A percentile compares a stretch with the other conserved stretches of the same genome.
phyloP scores from a whole-genome alignment of 805 yeast species.

The Kodamaea nitidulidarum region DNA sequence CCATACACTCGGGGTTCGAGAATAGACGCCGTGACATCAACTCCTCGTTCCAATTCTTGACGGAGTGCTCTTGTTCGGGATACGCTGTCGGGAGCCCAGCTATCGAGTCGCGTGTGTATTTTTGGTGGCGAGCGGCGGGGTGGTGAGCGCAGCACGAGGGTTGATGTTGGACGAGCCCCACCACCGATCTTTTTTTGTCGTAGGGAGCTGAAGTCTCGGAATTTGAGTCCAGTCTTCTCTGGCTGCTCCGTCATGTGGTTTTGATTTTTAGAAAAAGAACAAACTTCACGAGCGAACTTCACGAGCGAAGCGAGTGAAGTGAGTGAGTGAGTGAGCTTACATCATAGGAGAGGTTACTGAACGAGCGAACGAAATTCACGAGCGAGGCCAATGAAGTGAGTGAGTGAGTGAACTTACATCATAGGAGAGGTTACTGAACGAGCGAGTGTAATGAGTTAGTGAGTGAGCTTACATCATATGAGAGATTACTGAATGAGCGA shows the following conservation, averaged over 20 bases:
- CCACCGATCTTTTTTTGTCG: slow-evolving; percentile 3
- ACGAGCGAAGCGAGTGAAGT: too few species aligned
- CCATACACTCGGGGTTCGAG: background rate
- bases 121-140: background rate
- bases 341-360: too few species aligned
- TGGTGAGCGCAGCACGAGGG: background rate
- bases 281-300: too few species aligned
- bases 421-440: too few species aligned
- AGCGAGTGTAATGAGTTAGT: too few species aligned
- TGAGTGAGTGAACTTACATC: too few species aligned
- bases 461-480: too few species aligned
- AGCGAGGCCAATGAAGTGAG: too few species aligned
- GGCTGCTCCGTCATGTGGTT: background rate
- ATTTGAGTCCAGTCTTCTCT: slow-evolving; percentile 3
- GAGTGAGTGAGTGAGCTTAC: too few species aligned
- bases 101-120: background rate
- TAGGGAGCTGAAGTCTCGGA: slow-evolving; percentile 4
- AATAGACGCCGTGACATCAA: background rate
- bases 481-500: too few species aligned
- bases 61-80: background rate
- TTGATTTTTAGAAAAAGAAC: background rate
- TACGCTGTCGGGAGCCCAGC: background rate
- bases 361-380: too few species aligned
- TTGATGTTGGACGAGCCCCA: background rate
- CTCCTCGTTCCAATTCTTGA: slow-evolving; percentile 1